Percentiles rank a stretch among this genome's conserved stretches.
These are phyloP conservation scores for Alternaria postmessia DNA, from an alignment of 2,329 filamentous ascomycete species.

Conservation along the genomic window DNA sequence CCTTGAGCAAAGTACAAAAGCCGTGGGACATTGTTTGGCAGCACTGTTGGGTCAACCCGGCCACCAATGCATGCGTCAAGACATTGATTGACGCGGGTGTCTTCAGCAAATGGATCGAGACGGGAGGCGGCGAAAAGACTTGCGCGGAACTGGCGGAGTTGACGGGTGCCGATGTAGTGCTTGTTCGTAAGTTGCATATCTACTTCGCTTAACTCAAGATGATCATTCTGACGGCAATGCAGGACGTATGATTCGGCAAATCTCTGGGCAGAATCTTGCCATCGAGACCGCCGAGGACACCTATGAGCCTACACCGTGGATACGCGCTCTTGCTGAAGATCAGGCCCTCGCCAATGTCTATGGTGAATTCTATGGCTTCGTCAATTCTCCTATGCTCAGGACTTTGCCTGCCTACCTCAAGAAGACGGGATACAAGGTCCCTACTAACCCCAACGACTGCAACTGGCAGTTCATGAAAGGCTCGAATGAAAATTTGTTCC, in stretches of 20 bases:
- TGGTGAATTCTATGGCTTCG: conserved; percentile 10
- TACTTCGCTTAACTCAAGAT: neutral
- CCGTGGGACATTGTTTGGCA: conserved; percentile 13
- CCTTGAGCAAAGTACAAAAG: conserved; percentile 10
- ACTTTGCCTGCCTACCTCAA: conserved; percentile 11
- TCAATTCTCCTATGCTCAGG: conserved; percentile 14
- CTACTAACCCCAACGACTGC: conserved; percentile 12
- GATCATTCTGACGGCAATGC: neutral
- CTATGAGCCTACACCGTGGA: conserved; percentile 11
- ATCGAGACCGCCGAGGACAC: conserved; percentile 7
- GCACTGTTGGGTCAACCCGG: conserved; percentile 12
- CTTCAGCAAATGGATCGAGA: conserved; percentile 13
- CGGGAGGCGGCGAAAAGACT: conserved; percentile 7
- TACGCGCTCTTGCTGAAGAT: conserved; percentile 9
- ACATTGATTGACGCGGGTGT: conserved; percentile 13
- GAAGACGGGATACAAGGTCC: conserved; percentile 8
- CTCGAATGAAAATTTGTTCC: conserved; percentile 8
- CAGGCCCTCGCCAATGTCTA: conserved; percentile 13
- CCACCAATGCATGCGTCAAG: conserved; percentile 13
- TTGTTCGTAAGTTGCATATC: neutral
- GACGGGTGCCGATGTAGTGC: neutral
- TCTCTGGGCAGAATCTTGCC: conserved; percentile 4
- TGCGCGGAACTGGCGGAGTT: conserved; percentile 6
- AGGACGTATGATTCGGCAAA: conserved; percentile 3
- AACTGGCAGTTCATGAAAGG: conserved; percentile 14